phyloP scores from a whole-genome alignment of 257 asterid genomes.

The Sherardia arvensis region DNA sequence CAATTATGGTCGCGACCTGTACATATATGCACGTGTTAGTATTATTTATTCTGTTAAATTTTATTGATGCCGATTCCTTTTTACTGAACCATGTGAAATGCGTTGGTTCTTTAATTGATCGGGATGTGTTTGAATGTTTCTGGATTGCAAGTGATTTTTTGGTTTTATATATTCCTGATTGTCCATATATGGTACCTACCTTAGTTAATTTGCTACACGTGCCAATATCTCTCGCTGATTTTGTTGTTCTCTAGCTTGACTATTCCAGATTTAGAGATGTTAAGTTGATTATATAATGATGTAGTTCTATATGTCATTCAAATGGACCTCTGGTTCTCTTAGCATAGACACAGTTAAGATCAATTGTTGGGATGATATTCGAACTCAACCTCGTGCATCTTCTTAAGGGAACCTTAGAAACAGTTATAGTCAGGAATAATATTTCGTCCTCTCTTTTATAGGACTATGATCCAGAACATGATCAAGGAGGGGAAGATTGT shows the following conservation, averaged over 20 bases:
- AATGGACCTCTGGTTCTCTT: no score
- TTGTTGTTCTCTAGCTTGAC: not conserved
- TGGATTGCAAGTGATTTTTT: not conserved
- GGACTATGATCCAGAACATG: conserved; percentile 80
- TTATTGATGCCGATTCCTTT: not conserved
- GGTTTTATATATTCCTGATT: not conserved
- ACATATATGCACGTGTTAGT: not conserved
- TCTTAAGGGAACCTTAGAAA: not conserved
- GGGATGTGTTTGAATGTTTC: not conserved
- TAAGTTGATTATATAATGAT: not conserved
- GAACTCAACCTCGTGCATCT: not conserved
- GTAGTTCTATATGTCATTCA: no score
- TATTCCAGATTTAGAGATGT: not conserved
- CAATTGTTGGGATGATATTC: not conserved
- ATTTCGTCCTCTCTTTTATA: conserved; percentile 13
- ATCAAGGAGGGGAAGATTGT: conserved; percentile 87
- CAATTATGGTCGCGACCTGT: not conserved
- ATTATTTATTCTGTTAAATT: not conserved
- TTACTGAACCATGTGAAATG: not conserved
- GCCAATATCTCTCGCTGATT: not conserved
- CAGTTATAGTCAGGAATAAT: not conserved
- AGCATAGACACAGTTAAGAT: no score
- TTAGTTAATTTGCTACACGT: not conserved
- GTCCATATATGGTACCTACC: not conserved
- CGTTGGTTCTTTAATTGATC: not conserved